Evolutionary conservation across 139 green algal genomes (phyloP).

Genomic region (Ettlia oleoabundans): DNA sequence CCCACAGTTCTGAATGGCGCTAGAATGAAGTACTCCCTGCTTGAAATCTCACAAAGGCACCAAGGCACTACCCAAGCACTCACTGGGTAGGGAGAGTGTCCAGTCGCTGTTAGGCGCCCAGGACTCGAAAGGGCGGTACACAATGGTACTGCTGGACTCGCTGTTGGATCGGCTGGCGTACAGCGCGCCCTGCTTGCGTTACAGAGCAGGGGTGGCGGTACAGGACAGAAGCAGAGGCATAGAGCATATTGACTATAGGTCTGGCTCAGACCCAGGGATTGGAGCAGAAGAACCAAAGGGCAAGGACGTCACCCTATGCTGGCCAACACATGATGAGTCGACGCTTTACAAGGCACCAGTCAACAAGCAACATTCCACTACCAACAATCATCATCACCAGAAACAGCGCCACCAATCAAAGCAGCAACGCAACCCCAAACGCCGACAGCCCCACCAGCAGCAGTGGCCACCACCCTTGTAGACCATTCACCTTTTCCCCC

Average conservation of each 20-base stretch:
- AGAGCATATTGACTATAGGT: no score
- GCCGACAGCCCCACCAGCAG: neutral
- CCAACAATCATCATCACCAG: no score
- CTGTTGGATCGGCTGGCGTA: slow-evolving; percentile 56
- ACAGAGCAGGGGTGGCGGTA: neutral
- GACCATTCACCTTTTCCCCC: slow-evolving; percentile 44
- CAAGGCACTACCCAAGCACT: neutral
- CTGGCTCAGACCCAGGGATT: neutral
- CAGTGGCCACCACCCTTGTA: no score
- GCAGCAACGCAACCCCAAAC: neutral
- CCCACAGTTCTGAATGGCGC: no score
- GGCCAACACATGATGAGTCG: no score
- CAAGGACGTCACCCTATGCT: no score
- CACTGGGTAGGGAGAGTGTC: slow-evolving; percentile 66
- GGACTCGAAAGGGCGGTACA: slow-evolving; percentile 81
- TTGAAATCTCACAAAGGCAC: neutral
- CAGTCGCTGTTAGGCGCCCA: slow-evolving; percentile 85
- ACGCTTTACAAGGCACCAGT: no score
- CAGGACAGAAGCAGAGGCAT: neutral
- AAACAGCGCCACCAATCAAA: neutral
- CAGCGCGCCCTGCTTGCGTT: slow-evolving; percentile 55
- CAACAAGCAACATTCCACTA: no score
- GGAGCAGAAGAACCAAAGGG: no score
- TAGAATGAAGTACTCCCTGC: no score
- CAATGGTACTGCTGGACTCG: slow-evolving; percentile 51